Evolutionary conservation across 148 eudicot genomes (phyloP).

Genomic region (Fagopyrum esculentum): DNA sequence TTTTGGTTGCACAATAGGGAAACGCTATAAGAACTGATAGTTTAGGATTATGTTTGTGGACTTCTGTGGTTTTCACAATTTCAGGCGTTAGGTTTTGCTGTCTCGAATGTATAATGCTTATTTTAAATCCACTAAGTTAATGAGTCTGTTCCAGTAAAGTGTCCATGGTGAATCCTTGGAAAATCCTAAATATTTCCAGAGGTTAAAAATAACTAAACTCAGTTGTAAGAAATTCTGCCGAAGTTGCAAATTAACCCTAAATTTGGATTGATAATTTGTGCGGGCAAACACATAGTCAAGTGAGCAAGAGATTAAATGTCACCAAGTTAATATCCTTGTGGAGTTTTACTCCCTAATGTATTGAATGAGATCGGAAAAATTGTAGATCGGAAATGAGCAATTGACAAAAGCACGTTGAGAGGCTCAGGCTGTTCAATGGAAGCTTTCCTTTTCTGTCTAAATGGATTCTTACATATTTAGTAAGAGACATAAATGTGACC

Average conservation of each 20-base stretch:
- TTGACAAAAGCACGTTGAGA: background rate
- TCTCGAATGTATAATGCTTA: background rate
- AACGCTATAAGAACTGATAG: background rate
- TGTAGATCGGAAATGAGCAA: background rate
- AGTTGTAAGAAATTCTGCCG: background rate
- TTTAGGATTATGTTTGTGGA: background rate
- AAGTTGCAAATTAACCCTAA: background rate
- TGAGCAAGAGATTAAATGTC: background rate
- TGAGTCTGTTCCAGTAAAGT: background rate
- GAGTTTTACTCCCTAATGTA: background rate
- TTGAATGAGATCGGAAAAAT: background rate
- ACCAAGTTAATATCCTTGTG: too few relatives aligned
- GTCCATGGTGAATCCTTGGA: background rate
- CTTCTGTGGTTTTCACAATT: background rate
- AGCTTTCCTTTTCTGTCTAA: background rate
- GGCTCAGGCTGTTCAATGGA: background rate
- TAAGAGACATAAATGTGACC: background rate
- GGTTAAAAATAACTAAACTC: background rate
- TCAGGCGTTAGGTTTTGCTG: background rate
- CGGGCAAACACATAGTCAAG: background rate
- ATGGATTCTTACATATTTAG: background rate
- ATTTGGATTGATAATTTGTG: background rate
- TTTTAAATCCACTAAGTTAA: background rate
- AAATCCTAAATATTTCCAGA: background rate
- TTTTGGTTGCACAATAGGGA: background rate